Evolutionary conservation across 129 eudicot species (phyloP).

Genomic region (Oenanthe sinensis): DNA sequence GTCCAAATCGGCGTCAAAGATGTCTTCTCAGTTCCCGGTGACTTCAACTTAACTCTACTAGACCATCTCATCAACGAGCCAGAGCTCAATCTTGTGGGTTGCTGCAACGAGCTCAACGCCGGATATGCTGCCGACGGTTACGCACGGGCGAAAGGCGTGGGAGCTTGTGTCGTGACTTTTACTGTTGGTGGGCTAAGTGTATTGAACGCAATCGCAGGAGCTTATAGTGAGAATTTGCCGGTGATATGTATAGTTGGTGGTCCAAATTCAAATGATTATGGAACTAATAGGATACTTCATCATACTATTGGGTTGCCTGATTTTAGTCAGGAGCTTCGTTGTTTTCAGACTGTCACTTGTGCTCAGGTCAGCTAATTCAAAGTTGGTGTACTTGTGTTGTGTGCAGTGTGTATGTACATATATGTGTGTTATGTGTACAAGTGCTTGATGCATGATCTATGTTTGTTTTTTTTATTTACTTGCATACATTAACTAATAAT

Average conservation of each 20-base stretch:
- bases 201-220: conserved; percentile 84
- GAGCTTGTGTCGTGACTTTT: conserved; percentile 88
- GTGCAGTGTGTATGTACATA: no score
- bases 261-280: conserved; percentile 80
- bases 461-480: neutral
- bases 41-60: conserved; percentile 66
- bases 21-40: conserved; percentile 87
- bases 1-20: conserved; percentile 59
- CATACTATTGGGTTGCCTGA: conserved; percentile 82
- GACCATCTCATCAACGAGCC: conserved; percentile 73
- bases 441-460: neutral
- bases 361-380: conserved; percentile 37
- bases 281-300: conserved; percentile 69
- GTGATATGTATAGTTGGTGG: conserved; percentile 89
- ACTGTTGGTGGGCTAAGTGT: conserved; percentile 91
- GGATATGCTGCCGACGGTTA: conserved; percentile 94
- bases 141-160: conserved; percentile 79
- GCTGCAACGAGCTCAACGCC: conserved; percentile 91
- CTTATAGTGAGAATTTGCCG: conserved; percentile 82
- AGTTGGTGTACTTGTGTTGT: neutral
- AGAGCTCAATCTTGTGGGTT: conserved; percentile 57
- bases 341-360: conserved; percentile 73
- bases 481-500: no score
- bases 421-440: no score
- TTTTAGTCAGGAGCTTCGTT: conserved; percentile 64